Conservation (phyloP, 768 basidiomycete species). For the Russula abietina region DNA sequence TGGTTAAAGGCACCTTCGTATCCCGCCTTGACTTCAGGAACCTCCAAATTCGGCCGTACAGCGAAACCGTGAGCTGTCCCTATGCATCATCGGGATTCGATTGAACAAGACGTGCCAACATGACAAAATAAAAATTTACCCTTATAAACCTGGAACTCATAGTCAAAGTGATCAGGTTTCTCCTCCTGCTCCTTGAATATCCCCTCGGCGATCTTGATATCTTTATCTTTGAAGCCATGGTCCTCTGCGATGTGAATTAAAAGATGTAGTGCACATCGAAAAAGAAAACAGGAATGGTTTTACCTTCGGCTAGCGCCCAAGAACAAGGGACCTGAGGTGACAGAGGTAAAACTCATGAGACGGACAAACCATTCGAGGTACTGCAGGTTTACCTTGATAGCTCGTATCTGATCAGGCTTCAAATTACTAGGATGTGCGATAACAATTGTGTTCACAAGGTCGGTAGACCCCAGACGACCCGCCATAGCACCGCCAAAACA, state of each 20-base stretch:
- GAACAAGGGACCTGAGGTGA: constrained; percentile 20
- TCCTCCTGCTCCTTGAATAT: constrained; percentile 31
- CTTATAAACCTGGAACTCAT: constrained; percentile 36
- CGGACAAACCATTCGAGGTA: background rate
- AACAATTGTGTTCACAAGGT: constrained; percentile 35
- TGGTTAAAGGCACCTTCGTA: constrained; percentile 41
- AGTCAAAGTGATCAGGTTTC: constrained; percentile 31
- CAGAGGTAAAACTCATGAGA: constrained; percentile 24
- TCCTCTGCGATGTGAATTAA: constrained; percentile 31
- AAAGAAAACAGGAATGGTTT: background rate
- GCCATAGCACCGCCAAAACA: constrained; percentile 36
- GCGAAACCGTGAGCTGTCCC: constrained; percentile 48
- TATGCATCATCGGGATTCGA: constrained; percentile 22
- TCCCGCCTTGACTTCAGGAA: constrained; percentile 39
- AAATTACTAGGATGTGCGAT: constrained; percentile 39
- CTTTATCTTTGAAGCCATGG: constrained; percentile 26
- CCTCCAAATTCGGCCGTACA: constrained; percentile 39
- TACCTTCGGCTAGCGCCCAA: constrained; percentile 39
- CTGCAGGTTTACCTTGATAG: constrained; percentile 33
- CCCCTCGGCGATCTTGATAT: constrained; percentile 31
- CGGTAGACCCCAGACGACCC: constrained; percentile 30
- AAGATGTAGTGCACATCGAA: background rate
- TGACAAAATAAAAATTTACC: constrained; percentile 24
- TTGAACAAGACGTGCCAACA: constrained; percentile 4
- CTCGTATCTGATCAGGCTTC: constrained; percentile 32